Conservation (phyloP, 257 asterid genomes). For the Rauvolfia tetraphylla region DNA sequence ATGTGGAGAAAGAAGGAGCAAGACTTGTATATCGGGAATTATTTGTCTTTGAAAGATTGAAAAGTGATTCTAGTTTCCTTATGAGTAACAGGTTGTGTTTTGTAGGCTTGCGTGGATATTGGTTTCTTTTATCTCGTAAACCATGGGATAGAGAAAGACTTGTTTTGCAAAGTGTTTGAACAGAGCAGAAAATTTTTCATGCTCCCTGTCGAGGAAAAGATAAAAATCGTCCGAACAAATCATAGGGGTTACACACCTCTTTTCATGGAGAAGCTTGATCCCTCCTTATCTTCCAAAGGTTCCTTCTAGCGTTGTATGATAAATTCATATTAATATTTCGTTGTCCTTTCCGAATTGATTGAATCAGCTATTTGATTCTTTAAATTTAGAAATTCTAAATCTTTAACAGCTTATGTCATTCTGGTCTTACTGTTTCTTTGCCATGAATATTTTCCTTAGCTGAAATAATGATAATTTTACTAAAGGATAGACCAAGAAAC, state of each 20-base stretch:
- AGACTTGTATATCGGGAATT: not conserved
- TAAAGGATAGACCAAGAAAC: not conserved
- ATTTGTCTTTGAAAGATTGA: not conserved
- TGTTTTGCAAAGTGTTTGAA: constrained; percentile 37
- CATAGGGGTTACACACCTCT: constrained; percentile 55
- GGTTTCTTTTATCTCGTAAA: constrained; percentile 65
- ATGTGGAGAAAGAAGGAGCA: not conserved
- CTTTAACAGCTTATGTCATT: not conserved
- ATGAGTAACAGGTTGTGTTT: not conserved
- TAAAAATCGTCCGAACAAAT: constrained; percentile 31
- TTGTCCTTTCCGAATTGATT: not conserved
- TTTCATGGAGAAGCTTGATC: constrained; percentile 49
- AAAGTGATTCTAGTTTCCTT: not conserved
- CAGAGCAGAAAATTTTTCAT: constrained; percentile 36
- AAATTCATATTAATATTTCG: not conserved
- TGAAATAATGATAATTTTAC: not conserved
- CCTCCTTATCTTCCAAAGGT: constrained; percentile 42
- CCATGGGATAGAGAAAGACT: constrained; percentile 48
- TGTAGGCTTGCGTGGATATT: constrained; percentile 45
- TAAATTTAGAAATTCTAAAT: not conserved
- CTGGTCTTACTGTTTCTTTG: not conserved
- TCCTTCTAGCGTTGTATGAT: not conserved
- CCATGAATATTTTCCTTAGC: not conserved
- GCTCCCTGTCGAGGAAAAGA: constrained; percentile 44
- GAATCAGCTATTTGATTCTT: not conserved